A percentile compares a stretch with the other conserved stretches of the same genome.
phyloP scores from a whole-genome alignment of 176 grass and related monocot species.

The Lolium multiflorum region DNA sequence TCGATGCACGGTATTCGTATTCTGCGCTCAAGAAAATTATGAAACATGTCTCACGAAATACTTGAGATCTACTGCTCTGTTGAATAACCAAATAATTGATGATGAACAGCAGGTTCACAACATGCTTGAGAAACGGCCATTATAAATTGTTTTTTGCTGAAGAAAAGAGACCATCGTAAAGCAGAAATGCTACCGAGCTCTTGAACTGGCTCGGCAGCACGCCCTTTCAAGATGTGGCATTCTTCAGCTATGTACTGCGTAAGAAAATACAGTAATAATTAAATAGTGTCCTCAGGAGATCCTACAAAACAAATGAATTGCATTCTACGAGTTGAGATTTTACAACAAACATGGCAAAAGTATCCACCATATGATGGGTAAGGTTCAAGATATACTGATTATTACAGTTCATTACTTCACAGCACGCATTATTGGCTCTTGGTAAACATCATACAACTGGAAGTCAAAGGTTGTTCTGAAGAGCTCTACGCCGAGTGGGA shows the following conservation, averaged over 20 bases:
- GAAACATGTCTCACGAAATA: background rate
- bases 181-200: background rate
- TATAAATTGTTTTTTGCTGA: background rate
- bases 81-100: background rate
- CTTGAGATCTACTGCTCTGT: background rate
- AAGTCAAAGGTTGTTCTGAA: background rate
- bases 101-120: background rate
- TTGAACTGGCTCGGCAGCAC: background rate
- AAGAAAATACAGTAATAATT: background rate
- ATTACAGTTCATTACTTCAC: background rate
- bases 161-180: background rate
- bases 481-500: background rate
- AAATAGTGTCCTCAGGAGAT: background rate
- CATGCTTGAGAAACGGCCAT: background rate
- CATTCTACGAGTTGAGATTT: background rate
- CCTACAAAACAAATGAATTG: background rate
- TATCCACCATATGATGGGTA: background rate
- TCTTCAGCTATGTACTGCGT: slow-evolving; percentile 35
- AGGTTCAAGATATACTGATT: background rate
- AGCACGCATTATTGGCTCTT: slow-evolving; percentile 13
- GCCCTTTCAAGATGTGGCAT: slow-evolving; percentile 43
- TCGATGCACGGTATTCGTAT: background rate
- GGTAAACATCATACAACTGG: background rate
- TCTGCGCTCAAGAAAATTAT: background rate
- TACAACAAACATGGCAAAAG: background rate